A percentile compares a stretch with the other conserved stretches of the same genome.
These are phyloP conservation scores for Phytophthora tentaculata DNA, from an alignment of 352 stramenopile species.

Conservation along the genomic window DNA sequence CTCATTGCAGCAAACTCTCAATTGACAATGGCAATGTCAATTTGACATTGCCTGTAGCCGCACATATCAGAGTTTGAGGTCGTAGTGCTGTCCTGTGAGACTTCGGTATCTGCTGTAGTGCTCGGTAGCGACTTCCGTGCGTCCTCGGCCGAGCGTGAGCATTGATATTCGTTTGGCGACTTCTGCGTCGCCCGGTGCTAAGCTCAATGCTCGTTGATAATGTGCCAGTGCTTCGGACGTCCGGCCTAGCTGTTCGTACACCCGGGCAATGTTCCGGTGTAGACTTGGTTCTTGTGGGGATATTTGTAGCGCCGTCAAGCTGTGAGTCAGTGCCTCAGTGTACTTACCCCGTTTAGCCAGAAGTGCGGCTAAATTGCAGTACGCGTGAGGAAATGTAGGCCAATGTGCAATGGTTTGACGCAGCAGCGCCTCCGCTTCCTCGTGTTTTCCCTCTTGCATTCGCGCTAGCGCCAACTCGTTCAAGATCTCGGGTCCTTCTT, in stretches of 20 bases:
- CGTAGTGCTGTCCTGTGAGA: conserved; percentile 59
- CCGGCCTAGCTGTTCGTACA: conserved; percentile 62
- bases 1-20: too few species aligned
- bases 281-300: conserved; percentile 50
- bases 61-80: conserved; percentile 63
- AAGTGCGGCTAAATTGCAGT: conserved; percentile 66
- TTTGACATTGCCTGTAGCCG: conserved; percentile 16
- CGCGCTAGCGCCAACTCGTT: conserved; percentile 70
- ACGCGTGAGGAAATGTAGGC: conserved; percentile 55
- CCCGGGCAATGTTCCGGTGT: conserved; percentile 62
- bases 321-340: conserved; percentile 48
- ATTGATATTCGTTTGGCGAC: conserved; percentile 52
- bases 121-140: conserved; percentile 32
- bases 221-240: conserved; percentile 52
- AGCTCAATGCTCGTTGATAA: conserved; percentile 44
- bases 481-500: conserved; percentile 56
- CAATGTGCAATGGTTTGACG: conserved; percentile 48
- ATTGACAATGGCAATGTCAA: too few species aligned
- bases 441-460: conserved; percentile 45
- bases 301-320: conserved; percentile 43
- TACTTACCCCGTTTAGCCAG: conserved; percentile 52
- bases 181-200: conserved; percentile 48
- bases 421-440: conserved; percentile 53
- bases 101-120: conserved; percentile 55
- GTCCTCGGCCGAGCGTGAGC: conserved; percentile 43